These are phyloP conservation scores for Pisolithus orientalis DNA, from an alignment of 768 basidiomycete species.

Conservation along the genomic window DNA sequence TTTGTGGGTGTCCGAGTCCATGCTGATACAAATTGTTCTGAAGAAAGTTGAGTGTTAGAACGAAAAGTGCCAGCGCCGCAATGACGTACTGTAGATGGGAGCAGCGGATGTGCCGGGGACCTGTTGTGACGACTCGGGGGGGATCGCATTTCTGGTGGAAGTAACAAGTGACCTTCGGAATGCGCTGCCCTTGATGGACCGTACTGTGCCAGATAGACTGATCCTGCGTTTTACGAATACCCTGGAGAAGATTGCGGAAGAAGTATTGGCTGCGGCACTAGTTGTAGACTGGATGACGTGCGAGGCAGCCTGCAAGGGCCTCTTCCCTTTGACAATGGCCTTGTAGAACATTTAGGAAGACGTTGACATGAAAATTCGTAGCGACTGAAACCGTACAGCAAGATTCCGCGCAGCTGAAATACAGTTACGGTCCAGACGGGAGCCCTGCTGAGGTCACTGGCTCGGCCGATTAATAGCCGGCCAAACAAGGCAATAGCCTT, in stretches of 20 bases:
- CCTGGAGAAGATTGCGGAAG: conserved; percentile 26
- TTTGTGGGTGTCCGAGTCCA: conserved; percentile 86
- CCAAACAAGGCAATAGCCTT: conserved; percentile 19
- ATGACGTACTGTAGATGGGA: conserved; percentile 42
- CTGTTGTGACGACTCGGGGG: conserved; percentile 42
- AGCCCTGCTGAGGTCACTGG: neutral
- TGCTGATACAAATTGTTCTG: conserved; percentile 63
- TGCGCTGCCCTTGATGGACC: conserved; percentile 20
- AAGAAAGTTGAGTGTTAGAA: conserved; percentile 1
- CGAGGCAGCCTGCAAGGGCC: conserved; percentile 53
- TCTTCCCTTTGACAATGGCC: conserved; percentile 37
- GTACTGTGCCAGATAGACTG: conserved; percentile 26
- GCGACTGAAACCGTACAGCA: conserved; percentile 3
- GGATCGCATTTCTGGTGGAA: conserved; percentile 18
- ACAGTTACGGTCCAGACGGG: neutral
- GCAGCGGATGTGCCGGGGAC: conserved; percentile 30
- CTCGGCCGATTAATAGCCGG: conserved; percentile 1
- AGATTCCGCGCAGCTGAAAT: conserved; percentile 1
- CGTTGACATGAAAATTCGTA: conserved; percentile 12
- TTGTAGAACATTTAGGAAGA: conserved; percentile 25
- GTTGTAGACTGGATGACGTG: conserved; percentile 25
- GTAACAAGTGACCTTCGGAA: conserved; percentile 16
- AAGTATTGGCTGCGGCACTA: conserved; percentile 23
- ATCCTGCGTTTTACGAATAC: conserved; percentile 28
- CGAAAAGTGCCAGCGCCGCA: neutral